A percentile compares a stretch with the other conserved stretches of the same genome.
Conservation (phyloP, 768 basidiomycete genomes). For the Leccinum sublutescens region DNA sequence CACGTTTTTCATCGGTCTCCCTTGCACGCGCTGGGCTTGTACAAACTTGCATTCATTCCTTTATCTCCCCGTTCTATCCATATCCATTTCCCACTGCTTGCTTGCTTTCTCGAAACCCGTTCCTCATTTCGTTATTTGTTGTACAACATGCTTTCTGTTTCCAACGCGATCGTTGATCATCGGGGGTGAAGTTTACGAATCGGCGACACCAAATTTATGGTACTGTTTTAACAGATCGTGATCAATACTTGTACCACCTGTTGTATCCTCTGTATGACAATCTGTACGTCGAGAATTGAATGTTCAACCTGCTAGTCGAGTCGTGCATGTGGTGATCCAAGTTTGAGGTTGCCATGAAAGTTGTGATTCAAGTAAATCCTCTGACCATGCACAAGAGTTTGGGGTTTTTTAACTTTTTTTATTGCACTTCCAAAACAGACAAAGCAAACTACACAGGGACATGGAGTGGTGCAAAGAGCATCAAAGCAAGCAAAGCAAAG, state of each 20-base stretch:
- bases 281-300: constrained; percentile 18
- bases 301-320: neutral
- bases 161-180: constrained; percentile 11
- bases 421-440: constrained; percentile 10
- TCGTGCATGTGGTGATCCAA: neutral
- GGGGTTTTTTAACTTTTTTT: constrained; percentile 7
- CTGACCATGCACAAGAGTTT: neutral
- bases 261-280: constrained; percentile 23
- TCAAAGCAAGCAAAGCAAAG: neutral
- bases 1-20: neutral
- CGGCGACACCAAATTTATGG: constrained; percentile 15
- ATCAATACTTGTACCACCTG: constrained; percentile 19
- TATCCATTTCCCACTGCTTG: neutral
- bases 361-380: neutral
- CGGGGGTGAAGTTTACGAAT: constrained; percentile 1
- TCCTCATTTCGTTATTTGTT: constrained; percentile 12
- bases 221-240: constrained; percentile 10
- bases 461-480: neutral
- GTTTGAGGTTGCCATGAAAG: neutral
- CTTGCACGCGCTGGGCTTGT: constrained; percentile 8
- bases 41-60: neutral
- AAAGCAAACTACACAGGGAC: constrained; percentile 2
- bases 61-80: neutral
- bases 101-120: neutral
- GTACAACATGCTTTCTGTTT: constrained; percentile 11